A percentile compares a stretch with the other conserved stretches of the same genome.
Evolutionary conservation across 176 grass and related monocot genomes (phyloP).

Genomic region (Bonia amplexicaulis): DNA sequence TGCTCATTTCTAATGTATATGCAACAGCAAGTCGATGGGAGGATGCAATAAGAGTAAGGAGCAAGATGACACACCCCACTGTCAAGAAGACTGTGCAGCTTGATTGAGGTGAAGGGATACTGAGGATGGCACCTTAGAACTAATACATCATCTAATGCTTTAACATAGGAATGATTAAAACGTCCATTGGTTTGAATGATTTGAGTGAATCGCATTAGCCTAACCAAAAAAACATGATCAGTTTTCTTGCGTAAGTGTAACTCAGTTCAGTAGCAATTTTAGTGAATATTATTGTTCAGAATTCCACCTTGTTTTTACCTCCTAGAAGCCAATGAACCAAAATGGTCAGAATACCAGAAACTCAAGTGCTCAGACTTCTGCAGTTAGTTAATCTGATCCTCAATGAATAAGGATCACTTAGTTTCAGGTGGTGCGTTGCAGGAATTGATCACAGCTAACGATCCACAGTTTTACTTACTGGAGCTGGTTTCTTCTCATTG

Average conservation of each 20-base stretch:
- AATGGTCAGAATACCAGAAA: background rate
- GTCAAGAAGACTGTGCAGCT: slow-evolving; percentile 47
- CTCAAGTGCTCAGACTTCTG: background rate
- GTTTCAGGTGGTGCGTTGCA: background rate
- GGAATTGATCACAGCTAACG: background rate
- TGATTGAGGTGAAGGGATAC: too few relatives aligned
- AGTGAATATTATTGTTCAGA: background rate
- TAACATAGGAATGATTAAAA: slow-evolving; percentile 4
- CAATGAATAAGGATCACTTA: background rate
- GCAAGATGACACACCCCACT: slow-evolving; percentile 44
- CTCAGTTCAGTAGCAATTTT: background rate
- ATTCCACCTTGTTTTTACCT: background rate
- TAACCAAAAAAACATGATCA: background rate
- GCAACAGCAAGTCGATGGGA: slow-evolving; percentile 58
- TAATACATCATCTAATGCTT: slow-evolving; percentile 9
- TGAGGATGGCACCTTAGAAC: background rate
- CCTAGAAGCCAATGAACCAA: background rate
- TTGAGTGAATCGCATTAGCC: background rate
- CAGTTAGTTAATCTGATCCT: slow-evolving; percentile 1
- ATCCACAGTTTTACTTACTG: background rate
- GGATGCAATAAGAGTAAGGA: slow-evolving; percentile 46
- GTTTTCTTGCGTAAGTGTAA: background rate
- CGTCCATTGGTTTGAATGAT: background rate
- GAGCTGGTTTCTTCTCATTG: background rate
- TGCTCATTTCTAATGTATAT: slow-evolving; percentile 64